Evolutionary conservation across 495 filamentous ascomycete species (phyloP).

Genomic region (Penicillium paxilli): DNA sequence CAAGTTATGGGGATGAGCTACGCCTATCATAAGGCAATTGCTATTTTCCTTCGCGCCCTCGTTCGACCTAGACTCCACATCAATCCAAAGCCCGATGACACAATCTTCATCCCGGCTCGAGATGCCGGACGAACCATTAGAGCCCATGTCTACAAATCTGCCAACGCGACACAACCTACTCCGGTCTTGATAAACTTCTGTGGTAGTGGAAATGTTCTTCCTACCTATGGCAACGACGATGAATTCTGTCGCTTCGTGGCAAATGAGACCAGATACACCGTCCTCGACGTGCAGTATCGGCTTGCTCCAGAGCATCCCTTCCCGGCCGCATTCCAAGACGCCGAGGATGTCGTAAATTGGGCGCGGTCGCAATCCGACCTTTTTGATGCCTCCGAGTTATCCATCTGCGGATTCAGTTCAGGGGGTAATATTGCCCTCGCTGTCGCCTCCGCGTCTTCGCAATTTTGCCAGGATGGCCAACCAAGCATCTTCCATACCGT

Average conservation of each 20-base stretch:
- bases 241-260: constrained; percentile 39
- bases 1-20: constrained; percentile 13
- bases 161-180: constrained; percentile 12
- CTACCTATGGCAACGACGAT: constrained; percentile 41
- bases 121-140: constrained; percentile 42
- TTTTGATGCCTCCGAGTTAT: constrained; percentile 34
- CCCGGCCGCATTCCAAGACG: constrained; percentile 73
- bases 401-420: constrained; percentile 48
- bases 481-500: constrained; percentile 29
- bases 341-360: constrained; percentile 44
- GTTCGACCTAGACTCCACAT: constrained; percentile 21
- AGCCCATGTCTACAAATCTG: constrained; percentile 43
- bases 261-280: constrained; percentile 36
- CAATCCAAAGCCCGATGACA: constrained; percentile 32
- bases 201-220: constrained; percentile 42
- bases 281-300: constrained; percentile 66
- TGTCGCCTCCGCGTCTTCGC: constrained; percentile 27
- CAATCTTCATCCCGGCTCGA: constrained; percentile 37
- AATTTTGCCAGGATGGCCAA: constrained; percentile 13
- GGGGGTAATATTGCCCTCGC: constrained; percentile 45
- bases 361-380: constrained; percentile 30
- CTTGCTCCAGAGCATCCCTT: constrained; percentile 77
- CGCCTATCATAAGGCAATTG: constrained; percentile 15
- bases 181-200: constrained; percentile 48
- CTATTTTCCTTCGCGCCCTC: constrained; percentile 18